A percentile compares a stretch with the other conserved stretches of the same genome.
These are phyloP conservation scores for Leptomonas pyrrhocoris DNA, from an alignment of 208 protist species.

Conservation along the genomic window DNA sequence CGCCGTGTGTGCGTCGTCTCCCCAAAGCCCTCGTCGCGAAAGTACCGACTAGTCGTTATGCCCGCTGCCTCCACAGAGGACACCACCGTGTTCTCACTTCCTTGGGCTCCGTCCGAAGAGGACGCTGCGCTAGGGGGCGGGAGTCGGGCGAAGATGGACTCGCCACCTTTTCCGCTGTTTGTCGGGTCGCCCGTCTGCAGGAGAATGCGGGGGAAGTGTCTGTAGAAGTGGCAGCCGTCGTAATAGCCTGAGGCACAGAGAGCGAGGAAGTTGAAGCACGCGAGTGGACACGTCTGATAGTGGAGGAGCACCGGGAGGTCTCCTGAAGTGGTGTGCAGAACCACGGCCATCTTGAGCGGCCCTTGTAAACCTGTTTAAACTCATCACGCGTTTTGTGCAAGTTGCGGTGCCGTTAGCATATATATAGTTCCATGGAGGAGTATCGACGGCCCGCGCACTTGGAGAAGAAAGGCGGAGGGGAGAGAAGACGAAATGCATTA, in stretches of 20 bases:
- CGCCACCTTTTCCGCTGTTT: slow-evolving; percentile 94
- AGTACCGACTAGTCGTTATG: slow-evolving; percentile 45
- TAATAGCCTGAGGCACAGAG: slow-evolving; percentile 95
- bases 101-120: not conserved
- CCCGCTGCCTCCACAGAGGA: slow-evolving; percentile 8
- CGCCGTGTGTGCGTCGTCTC: slow-evolving; percentile 84
- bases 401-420: too few species aligned
- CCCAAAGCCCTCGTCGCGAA: slow-evolving; percentile 91
- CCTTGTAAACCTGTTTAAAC: not conserved
- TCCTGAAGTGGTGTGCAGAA: slow-evolving; percentile 72
- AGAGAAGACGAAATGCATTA: too few species aligned
- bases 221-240: slow-evolving; percentile 93
- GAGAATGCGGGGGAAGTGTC: slow-evolving; percentile 92
- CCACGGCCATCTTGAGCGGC: slow-evolving; percentile 53
- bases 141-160: slow-evolving; percentile 88
- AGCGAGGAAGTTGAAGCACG: slow-evolving; percentile 97
- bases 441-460: too few species aligned
- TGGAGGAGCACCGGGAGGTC: slow-evolving; percentile 74
- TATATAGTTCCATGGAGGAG: too few species aligned
- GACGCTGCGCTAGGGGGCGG: not conserved
- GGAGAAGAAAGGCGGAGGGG: too few species aligned
- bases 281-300: slow-evolving; percentile 75
- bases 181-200: slow-evolving; percentile 93
- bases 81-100: not conserved
- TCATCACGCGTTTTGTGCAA: too few species aligned